Percentiles rank a stretch among this genome's conserved stretches.
phyloP scores from a whole-genome alignment of 169 alveolate species.

The Blepharisma undulans region DNA sequence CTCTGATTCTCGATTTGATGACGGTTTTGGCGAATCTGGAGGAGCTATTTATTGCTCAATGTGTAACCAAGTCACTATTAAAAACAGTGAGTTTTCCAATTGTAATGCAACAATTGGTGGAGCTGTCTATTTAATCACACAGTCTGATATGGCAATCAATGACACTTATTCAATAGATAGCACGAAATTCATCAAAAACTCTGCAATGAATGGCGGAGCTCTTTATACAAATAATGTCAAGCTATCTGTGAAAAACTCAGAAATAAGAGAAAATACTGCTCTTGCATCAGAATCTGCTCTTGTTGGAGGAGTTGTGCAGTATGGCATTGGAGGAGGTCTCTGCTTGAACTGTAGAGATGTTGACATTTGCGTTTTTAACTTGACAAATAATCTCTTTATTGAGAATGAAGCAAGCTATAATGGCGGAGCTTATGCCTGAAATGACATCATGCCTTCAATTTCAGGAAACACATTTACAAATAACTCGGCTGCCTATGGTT shows the following conservation, averaged over 20 bases:
- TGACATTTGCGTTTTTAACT: not conserved
- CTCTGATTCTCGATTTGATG: not conserved
- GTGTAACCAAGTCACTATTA: not conserved
- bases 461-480: not conserved
- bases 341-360: not conserved
- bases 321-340: not conserved
- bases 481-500: conserved; percentile 32
- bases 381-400: not conserved
- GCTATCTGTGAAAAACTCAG: not conserved
- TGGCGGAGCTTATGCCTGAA: conserved; percentile 18
- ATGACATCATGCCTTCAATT: not conserved
- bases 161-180: not conserved
- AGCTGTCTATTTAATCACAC: not conserved
- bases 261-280: not conserved
- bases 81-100: not conserved
- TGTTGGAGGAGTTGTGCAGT: not conserved
- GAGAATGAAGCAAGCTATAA: conserved; percentile 14
- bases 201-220: not conserved
- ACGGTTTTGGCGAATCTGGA: not conserved
- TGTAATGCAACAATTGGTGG: not conserved
- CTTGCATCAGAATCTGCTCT: not conserved
- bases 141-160: not conserved
- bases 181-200: not conserved
- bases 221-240: not conserved
- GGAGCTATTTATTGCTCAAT: not conserved